Percentiles rank a stretch among this genome's conserved stretches.
phyloP scores from a whole-genome alignment of 176 grass and related monocot genomes.

The Zea mays region Zm-B73-REFERENCE-NAM-5.0 NC_050096.1:262953501-262954000 shows the following conservation, averaged over 20 bases:
- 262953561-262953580: background rate
- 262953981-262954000: background rate
- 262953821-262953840: background rate
- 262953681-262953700: background rate
- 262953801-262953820: background rate
- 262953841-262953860: background rate
- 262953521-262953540: background rate
- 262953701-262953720: background rate
- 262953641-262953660: background rate
- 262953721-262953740: background rate
- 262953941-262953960: background rate
- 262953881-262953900: background rate
- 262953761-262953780: background rate
- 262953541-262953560: background rate
- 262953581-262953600: background rate
- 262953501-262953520: background rate
- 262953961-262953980: background rate
- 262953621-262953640: background rate
- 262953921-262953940: background rate
- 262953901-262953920: background rate
- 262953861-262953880: background rate
- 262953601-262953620: background rate
- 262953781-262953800: background rate
- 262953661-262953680: background rate
- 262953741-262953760: background rate